A percentile compares a stretch with the other conserved stretches of the same genome.
Conservation (phyloP, 2,329 filamentous ascomycete genomes). For the Proliferodiscus dingleyae region DNA sequence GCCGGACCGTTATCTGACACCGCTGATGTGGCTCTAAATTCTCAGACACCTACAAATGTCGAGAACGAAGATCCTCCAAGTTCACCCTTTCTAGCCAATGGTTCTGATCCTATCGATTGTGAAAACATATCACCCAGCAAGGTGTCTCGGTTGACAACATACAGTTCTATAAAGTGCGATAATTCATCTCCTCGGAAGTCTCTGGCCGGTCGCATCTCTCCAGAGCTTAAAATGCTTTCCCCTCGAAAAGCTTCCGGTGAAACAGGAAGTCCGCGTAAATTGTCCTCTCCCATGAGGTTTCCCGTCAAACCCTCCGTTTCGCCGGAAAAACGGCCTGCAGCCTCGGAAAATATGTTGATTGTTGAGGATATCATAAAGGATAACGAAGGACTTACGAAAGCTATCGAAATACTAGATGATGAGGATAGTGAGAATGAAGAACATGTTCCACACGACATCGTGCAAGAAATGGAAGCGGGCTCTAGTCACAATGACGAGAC, state of each 20-base stretch:
- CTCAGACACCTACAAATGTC: conserved; percentile 16
- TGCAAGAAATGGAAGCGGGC: conserved; percentile 28
- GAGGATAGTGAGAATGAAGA: conserved; percentile 29
- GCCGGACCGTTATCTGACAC: conserved; percentile 20
- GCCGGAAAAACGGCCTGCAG: conserved; percentile 31
- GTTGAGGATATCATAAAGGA: conserved; percentile 50
- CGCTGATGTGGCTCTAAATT: conserved; percentile 19
- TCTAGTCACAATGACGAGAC: conserved; percentile 33
- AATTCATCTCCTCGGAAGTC: conserved; percentile 25
- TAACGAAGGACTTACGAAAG: conserved; percentile 52
- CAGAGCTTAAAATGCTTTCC: conserved; percentile 14
- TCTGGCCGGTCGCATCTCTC: conserved; percentile 27
- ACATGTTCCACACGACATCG: conserved; percentile 24
- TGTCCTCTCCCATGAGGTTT: conserved; percentile 51
- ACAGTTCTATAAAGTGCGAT: conserved; percentile 25
- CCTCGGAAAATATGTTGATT: conserved; percentile 20
- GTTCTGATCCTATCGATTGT: conserved; percentile 18
- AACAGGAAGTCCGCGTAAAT: conserved; percentile 41
- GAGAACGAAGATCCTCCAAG: conserved; percentile 26
- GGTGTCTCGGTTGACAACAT: conserved; percentile 16
- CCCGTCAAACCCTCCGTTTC: conserved; percentile 48
- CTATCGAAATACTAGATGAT: conserved; percentile 61
- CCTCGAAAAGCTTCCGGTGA: conserved; percentile 18
- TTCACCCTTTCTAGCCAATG: conserved; percentile 28
- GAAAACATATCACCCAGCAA: conserved; percentile 30